A percentile compares a stretch with the other conserved stretches of the same genome.
These are phyloP conservation scores for Dendrobium nobile DNA, from an alignment of 106 monocot species.

Conservation along the genomic window DNA sequence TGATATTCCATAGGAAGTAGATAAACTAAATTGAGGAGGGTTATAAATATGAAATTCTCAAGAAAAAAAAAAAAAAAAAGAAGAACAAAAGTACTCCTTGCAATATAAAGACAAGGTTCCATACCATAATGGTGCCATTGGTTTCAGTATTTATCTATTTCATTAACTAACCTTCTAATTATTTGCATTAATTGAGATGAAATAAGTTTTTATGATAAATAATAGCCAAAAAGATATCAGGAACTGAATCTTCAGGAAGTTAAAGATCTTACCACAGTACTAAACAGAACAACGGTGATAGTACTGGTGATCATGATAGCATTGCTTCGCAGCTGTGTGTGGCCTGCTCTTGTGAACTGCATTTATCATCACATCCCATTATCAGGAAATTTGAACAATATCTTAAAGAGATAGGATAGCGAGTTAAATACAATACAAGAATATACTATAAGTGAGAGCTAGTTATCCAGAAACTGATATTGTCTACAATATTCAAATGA, in stretches of 20 bases:
- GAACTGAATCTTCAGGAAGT: not conserved
- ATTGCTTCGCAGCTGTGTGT: slow-evolving; percentile 32
- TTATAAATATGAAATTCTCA: not conserved
- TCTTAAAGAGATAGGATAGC: not conserved
- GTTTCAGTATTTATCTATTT: no score
- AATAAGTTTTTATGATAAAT: not conserved
- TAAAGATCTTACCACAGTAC: slow-evolving; percentile 36
- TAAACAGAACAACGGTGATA: slow-evolving; percentile 51
- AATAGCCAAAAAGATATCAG: not conserved
- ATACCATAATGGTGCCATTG: no score
- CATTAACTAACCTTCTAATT: no score
- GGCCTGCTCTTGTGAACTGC: slow-evolving; percentile 43
- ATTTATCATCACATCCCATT: not conserved
- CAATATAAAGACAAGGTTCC: no score
- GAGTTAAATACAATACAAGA: not conserved
- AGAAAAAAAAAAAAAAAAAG: not conserved
- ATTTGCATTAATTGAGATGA: not conserved
- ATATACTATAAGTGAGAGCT: not conserved
- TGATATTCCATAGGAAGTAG: no score
- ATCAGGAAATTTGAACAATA: not conserved
- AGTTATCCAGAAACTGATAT: not conserved
- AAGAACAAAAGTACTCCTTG: not conserved
- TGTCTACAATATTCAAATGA: not conserved
- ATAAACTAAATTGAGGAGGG: not conserved
- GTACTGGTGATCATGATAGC: slow-evolving; percentile 55